Conservation (phyloP, 2,329 filamentous ascomycete species). For the Neodidymelliopsis sp. region DNA sequence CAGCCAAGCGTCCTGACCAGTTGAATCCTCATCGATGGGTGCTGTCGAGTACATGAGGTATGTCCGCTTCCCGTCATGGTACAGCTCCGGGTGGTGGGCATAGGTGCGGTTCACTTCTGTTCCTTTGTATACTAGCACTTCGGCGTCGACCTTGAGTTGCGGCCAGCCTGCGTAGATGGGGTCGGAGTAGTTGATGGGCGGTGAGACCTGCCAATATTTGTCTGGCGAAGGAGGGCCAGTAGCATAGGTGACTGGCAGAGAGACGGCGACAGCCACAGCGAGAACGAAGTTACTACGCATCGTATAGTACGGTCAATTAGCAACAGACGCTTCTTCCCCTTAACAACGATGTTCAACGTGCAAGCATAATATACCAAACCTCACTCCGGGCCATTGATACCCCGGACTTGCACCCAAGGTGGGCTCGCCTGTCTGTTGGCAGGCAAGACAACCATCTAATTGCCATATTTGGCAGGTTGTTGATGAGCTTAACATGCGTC, state of each 20-base stretch:
- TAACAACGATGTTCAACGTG: too few relatives aligned
- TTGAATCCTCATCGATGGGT: slow-evolving; percentile 24
- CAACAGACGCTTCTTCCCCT: too few relatives aligned
- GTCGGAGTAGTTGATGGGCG: slow-evolving; percentile 22
- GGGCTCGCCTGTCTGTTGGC: too few relatives aligned
- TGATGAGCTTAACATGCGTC: neutral
- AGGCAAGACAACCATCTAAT: too few relatives aligned
- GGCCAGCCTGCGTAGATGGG: slow-evolving; percentile 20
- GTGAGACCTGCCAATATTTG: slow-evolving; percentile 21
- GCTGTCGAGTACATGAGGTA: slow-evolving; percentile 21
- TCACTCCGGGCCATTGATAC: too few relatives aligned
- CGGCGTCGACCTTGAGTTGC: slow-evolving; percentile 16
- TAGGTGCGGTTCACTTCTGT: slow-evolving; percentile 20
- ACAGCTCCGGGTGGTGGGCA: slow-evolving; percentile 23
- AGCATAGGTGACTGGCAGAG: neutral
- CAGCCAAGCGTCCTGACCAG: slow-evolving; percentile 21
- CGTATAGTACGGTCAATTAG: too few relatives aligned
- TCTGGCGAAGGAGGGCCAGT: slow-evolving; percentile 13
- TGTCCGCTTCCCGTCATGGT: slow-evolving; percentile 16
- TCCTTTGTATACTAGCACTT: slow-evolving; percentile 21
- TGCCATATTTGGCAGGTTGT: too few relatives aligned
- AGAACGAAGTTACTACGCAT: neutral
- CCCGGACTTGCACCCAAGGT: too few relatives aligned
- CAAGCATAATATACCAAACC: too few relatives aligned
- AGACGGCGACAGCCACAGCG: neutral